A percentile compares a stretch with the other conserved stretches of the same genome.
These are phyloP conservation scores for Starmera caribaea DNA, from an alignment of 805 yeast species.

Conservation along the genomic window DNA sequence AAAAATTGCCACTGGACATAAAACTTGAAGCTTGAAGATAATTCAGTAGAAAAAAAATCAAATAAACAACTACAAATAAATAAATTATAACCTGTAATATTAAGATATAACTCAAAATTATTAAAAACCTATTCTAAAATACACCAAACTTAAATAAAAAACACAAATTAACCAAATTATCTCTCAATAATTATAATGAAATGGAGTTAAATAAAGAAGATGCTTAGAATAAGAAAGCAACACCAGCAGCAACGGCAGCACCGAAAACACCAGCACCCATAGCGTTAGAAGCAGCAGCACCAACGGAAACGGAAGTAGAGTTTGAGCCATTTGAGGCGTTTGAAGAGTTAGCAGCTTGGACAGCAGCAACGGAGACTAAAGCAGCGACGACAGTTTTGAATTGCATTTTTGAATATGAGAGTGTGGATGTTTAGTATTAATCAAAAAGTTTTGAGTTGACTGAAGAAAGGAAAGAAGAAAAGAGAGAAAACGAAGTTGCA, in stretches of 20 bases:
- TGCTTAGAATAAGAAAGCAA: slow-evolving; percentile 38
- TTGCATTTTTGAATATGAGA: slow-evolving; percentile 40
- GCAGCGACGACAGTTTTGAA: slow-evolving; percentile 59
- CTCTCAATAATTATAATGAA: slow-evolving; percentile 1
- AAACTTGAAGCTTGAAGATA: too few species aligned
- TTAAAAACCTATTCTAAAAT: neutral
- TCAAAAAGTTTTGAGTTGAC: too few species aligned
- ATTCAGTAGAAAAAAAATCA: too few species aligned
- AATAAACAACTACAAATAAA: too few species aligned
- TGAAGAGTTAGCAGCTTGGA: slow-evolving; percentile 45
- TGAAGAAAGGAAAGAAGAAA: too few species aligned
- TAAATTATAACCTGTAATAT: too few species aligned
- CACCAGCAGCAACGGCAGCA: slow-evolving; percentile 83
- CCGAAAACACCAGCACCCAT: slow-evolving; percentile 69
- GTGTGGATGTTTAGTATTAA: too few species aligned
- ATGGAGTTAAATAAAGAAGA: slow-evolving; percentile 2
- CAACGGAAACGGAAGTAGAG: slow-evolving; percentile 35
- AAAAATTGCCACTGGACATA: too few species aligned
- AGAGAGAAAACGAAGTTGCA: too few species aligned
- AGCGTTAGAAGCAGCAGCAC: slow-evolving; percentile 42
- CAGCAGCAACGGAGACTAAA: slow-evolving; percentile 62
- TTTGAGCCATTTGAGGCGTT: slow-evolving; percentile 28
- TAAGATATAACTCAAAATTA: too few species aligned
- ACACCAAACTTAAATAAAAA: neutral
- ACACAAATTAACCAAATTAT: neutral